Percentiles rank a stretch among this genome's conserved stretches.
Evolutionary conservation across 2,329 filamentous ascomycete species (phyloP).

Genomic region (Penicillium sumatraense): DNA sequence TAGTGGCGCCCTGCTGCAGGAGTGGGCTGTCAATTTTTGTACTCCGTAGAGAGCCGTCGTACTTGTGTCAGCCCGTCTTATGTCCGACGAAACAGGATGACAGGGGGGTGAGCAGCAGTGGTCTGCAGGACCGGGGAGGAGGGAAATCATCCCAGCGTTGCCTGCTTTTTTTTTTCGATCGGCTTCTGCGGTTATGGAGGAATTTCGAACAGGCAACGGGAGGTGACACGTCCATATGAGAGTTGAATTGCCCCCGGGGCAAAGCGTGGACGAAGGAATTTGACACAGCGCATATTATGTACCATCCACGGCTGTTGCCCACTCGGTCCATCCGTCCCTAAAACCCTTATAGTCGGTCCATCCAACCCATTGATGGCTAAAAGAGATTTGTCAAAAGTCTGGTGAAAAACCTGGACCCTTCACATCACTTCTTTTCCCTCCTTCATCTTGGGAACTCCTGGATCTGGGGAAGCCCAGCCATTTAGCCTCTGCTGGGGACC

Average conservation of each 20-base stretch:
- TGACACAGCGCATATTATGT: not conserved
- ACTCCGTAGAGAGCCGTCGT: not conserved
- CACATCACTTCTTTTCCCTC: not conserved
- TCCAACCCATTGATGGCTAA: too few species aligned
- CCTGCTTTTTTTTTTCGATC: slow-evolving; percentile 18
- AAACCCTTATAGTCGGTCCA: not conserved
- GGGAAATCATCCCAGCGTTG: not conserved
- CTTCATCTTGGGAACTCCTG: not conserved
- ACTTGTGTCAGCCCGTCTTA: not conserved
- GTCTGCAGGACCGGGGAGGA: not conserved
- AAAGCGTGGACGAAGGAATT: not conserved
- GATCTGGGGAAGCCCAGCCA: not conserved
- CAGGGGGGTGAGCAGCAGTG: too few species aligned
- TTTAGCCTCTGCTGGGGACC: not conserved
- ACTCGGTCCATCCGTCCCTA: not conserved
- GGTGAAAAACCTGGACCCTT: too few species aligned
- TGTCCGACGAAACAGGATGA: not conserved
- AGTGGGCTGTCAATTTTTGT: not conserved
- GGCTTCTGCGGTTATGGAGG: slow-evolving; percentile 27
- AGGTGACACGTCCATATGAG: slow-evolving; percentile 19
- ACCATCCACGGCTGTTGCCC: not conserved
- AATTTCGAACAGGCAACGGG: not conserved
- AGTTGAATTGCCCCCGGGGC: not conserved
- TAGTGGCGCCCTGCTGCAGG: not conserved
- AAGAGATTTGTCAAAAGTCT: too few species aligned